Percentiles rank a stretch among this genome's conserved stretches.
Conservation (phyloP, 352 stramenopile genomes). For the Globisporangium megalacanthum region DNA sequence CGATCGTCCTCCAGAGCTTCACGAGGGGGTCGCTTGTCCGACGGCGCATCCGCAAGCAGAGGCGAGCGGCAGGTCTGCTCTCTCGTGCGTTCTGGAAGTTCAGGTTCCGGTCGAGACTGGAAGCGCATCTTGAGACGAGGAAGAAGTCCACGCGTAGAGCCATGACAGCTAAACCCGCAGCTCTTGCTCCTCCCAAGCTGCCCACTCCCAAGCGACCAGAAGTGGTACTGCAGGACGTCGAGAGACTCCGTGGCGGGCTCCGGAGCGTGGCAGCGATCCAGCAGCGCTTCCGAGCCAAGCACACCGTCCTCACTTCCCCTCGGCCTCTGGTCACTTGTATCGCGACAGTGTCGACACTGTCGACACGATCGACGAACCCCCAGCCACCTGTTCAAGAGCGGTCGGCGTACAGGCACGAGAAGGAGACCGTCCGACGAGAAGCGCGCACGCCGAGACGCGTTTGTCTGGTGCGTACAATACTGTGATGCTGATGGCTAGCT, state of each 20-base stretch:
- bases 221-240: conserved; percentile 1
- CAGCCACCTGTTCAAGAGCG: no score
- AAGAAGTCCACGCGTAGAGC: conserved; percentile 12
- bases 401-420: no score
- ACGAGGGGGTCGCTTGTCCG: conserved; percentile 7
- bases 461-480: conserved; percentile 19
- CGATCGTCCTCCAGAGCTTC: conserved; percentile 24
- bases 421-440: conserved; percentile 4
- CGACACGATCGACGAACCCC: not conserved
- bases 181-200: not conserved
- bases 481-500: not conserved
- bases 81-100: conserved; percentile 15
- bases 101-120: conserved; percentile 11
- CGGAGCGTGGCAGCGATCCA: conserved; percentile 2
- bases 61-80: conserved; percentile 4
- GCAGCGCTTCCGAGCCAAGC: conserved; percentile 2
- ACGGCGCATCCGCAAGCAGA: conserved; percentile 7
- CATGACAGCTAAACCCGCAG: not conserved
- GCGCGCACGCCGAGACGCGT: conserved; percentile 15
- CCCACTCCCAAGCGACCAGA: not conserved
- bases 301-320: no score
- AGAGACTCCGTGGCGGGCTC: conserved; percentile 1
- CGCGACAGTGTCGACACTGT: not conserved
- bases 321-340: no score
- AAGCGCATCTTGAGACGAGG: conserved; percentile 18